Conservation (phyloP, 768 basidiomycete genomes). For the Sporobolomyces roseus region DNA sequence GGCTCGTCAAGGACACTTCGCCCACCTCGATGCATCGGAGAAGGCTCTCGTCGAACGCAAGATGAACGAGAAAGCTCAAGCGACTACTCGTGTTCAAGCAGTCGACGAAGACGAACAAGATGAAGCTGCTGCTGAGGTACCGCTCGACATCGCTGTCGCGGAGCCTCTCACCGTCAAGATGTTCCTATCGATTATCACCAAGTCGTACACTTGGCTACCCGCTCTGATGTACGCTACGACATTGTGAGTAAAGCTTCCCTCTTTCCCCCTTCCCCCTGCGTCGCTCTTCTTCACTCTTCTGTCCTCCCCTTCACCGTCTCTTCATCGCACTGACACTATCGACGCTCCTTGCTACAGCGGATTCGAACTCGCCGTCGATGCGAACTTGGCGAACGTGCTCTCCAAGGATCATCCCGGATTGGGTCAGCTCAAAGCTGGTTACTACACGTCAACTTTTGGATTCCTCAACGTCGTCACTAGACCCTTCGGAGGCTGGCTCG, state of each 20-base stretch:
- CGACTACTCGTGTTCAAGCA: constrained; percentile 35
- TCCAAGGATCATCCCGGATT: constrained; percentile 52
- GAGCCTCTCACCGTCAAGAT: constrained; percentile 51
- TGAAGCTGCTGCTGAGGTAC: constrained; percentile 43
- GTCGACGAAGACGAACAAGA: constrained; percentile 32
- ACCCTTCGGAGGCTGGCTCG: constrained; percentile 55
- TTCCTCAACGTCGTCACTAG: constrained; percentile 58
- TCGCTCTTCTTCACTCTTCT: no score
- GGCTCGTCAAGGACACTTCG: constrained; percentile 40
- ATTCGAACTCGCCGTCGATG: constrained; percentile 58
- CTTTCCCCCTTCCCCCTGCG: no score
- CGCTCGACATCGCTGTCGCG: constrained; percentile 54
- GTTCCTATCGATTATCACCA: constrained; percentile 49
- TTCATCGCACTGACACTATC: no score
- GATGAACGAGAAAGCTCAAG: constrained; percentile 42
- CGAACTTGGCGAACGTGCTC: constrained; percentile 55
- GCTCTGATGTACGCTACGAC: constrained; percentile 57
- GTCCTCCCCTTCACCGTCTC: no score
- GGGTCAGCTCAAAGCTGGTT: constrained; percentile 57
- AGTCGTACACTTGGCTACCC: constrained; percentile 59
- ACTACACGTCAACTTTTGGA: constrained; percentile 52
- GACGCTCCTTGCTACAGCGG: no score
- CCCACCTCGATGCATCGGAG: constrained; percentile 45
- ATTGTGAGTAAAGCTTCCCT: no score
- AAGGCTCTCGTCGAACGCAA: constrained; percentile 43